Base-by-base conservation (phyloP, 1,284 basidiomycete species). In the Sporisorium scitamineum region DNA sequence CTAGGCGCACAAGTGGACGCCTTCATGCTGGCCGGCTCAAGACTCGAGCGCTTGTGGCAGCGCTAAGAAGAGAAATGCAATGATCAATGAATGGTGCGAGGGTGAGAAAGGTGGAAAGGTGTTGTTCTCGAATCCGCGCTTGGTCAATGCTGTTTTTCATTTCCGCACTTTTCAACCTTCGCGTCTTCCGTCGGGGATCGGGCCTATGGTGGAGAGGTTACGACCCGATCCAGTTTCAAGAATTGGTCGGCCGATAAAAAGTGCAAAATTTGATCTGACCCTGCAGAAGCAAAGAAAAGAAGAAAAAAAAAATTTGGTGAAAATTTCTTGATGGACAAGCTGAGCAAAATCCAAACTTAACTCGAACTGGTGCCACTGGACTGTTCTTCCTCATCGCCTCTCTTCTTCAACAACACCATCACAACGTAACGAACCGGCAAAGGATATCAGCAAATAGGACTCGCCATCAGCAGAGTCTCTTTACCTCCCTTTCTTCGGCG, bases 51-150 rank as follows among this genome's bases (percentile, higher is more conserved):
- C 44, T 5, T 10, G n/a, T n/a, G n/a, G n/a, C n/a, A n/a, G n/a
- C n/a, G n/a, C n/a, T n/a, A n/a, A n/a, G n/a, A n/a, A n/a, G n/a
- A n/a, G n/a, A n/a, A n/a, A n/a, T 41, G 39, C 18, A 4, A 7
- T 20, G 41, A 20, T 39, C n/a, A 26, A 22, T 27, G 48, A 39
- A 54, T 54, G 52, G 37, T 54, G 53, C 41, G 24, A 26, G 45
- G 11, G 47, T 27, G 26, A 27, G 20, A 27, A 10, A 31, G 13
- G 41, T 18, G 26, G 20, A 47, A 14, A 47, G 50, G 54, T 61
- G 59, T 61, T 68, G 59, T 16, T 61, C 65, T 68, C 24, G 34
- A 37, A 27, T 54, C 53, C 0, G 29, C 27, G 47, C 22, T 29
- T 41, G 48, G 58, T 31, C 64, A 29, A 44, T 39, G 24, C 32